These are phyloP conservation scores for Penicillium sp. DNA, from an alignment of 2,329 filamentous ascomycete genomes.

Conservation along the genomic window DNA sequence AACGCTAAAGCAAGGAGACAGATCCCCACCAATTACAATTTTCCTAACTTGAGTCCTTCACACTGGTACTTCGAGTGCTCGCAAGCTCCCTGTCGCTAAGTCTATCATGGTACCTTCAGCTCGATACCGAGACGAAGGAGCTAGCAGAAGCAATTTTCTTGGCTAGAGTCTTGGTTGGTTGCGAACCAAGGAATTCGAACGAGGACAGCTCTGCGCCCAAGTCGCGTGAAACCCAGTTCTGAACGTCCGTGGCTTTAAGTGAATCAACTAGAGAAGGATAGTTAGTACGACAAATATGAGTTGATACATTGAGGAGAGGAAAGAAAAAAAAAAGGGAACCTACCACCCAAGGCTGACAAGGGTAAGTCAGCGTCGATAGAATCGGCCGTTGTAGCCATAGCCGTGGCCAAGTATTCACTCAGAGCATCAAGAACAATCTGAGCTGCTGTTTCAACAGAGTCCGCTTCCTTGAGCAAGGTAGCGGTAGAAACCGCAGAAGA, in stretches of 20 bases:
- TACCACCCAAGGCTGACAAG: constrained; percentile 31
- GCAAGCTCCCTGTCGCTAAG: neutral
- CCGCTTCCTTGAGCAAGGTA: constrained; percentile 19
- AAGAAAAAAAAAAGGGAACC: neutral
- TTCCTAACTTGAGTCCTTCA: neutral
- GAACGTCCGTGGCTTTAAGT: constrained; percentile 31
- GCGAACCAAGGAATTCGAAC: constrained; percentile 33
- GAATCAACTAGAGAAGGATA: constrained; percentile 27
- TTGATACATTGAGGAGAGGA: neutral
- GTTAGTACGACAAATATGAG: constrained; percentile 9
- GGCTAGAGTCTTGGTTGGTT: constrained; percentile 28
- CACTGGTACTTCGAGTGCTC: neutral
- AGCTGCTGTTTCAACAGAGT: constrained; percentile 20
- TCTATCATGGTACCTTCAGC: constrained; percentile 8
- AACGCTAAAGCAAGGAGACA: neutral
- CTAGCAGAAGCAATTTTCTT: constrained; percentile 29
- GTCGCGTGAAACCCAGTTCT: constrained; percentile 32
- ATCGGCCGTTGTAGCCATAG: constrained; percentile 31
- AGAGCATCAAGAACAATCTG: constrained; percentile 24
- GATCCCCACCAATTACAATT: neutral
- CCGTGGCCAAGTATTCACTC: constrained; percentile 29
- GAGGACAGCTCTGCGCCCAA: constrained; percentile 31
- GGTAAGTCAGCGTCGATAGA: constrained; percentile 31
- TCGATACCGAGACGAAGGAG: constrained; percentile 26
- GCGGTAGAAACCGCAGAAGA: constrained; percentile 14